Base-by-base conservation (phyloP, 495 filamentous ascomycete species). In the Tuber aestivum region DNA sequence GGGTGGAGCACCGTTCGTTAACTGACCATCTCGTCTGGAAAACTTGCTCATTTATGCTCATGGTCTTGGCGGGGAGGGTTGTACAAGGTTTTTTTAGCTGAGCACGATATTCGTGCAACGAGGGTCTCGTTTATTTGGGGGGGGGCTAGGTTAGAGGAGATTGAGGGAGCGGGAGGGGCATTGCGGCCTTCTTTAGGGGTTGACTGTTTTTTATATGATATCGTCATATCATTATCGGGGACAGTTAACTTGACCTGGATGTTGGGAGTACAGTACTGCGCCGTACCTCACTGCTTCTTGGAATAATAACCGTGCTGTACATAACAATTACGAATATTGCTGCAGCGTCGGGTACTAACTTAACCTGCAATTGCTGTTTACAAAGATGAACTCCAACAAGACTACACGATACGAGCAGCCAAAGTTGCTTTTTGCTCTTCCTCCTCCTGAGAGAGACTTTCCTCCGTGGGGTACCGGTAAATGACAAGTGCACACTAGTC, bases 41-140 rank as follows among this genome's bases (percentile, higher is more conserved):
- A 79, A 79, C 78, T 72, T 70, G 78, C 78, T 79, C 78, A 79
- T 75, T 75, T 71, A 56, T 69, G 76, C 78, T 48, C 32, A 40
- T 56, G n/a, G 71, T 14, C 76, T 79, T 74, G 77, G 75, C 75
- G 72, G 41, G 56, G 12, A 35, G 27, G 56, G 56, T 65, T 32
- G 56, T 32, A 56, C n/a, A 35, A 65, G 56, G 27, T 65, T 65
- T 32, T 35, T 32, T 10, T 65, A 16, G n/a, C n/a, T n/a, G 27
- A 44, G 40, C 68, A 69, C 69, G 45, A 20, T 70, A 38, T 27
- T 32, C 10, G 35, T 35, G 50, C 41, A 41, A 75, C 41, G 72
- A 40, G 21, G 37, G 37, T n/a, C 12, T 20, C 40, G 68, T 7
- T 48, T 32, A 38, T 20, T 27, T n/a, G n/a, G n/a, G n/a, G 40